phyloP scores from a whole-genome alignment of 768 basidiomycete species.

The Clitopilus hobsonii region DNA sequence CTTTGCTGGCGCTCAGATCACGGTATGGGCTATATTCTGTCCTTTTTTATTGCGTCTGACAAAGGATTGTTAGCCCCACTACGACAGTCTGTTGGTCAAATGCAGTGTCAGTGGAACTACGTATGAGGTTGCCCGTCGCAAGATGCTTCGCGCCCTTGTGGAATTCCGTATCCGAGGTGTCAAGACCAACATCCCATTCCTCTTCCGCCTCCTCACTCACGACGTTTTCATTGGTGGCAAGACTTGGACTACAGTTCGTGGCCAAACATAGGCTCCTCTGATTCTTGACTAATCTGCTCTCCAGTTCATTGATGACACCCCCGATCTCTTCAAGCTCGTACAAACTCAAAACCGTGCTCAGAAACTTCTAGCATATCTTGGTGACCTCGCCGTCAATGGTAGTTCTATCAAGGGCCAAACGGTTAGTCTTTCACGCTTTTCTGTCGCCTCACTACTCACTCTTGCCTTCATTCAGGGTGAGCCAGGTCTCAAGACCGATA shows the following conservation, averaged over 20 bases:
- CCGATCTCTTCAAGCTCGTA: constrained; percentile 98
- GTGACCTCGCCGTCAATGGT: constrained; percentile 97
- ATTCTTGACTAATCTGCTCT: not conserved
- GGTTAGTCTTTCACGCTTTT: constrained; percentile 24
- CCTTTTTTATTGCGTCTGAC: not conserved
- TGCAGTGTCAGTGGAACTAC: constrained; percentile 94
- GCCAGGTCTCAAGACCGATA: constrained; percentile 88
- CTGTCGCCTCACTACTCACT: not conserved
- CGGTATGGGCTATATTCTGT: constrained; percentile 39
- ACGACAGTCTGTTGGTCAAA: constrained; percentile 97
- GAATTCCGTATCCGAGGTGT: constrained; percentile 99
- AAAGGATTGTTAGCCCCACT: constrained; percentile 71
- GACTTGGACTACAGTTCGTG: constrained; percentile 85
- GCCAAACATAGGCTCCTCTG: constrained; percentile 5
- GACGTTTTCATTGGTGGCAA: constrained; percentile 94
- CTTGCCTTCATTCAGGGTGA: constrained; percentile 54
- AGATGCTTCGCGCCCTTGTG: constrained; percentile 99
- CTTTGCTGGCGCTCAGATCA: constrained; percentile 98
- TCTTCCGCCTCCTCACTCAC: constrained; percentile 96
- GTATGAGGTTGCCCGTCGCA: constrained; percentile 96
- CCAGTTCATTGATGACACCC: constrained; percentile 98
- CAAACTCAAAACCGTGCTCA: constrained; percentile 98
- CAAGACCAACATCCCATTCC: constrained; percentile 99
- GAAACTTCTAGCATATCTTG: constrained; percentile 94
- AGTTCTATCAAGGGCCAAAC: constrained; percentile 95